These are phyloP conservation scores for Gaeumannomyces tritici DNA, from an alignment of 2,329 filamentous ascomycete genomes.

Conservation along the genomic window DNA sequence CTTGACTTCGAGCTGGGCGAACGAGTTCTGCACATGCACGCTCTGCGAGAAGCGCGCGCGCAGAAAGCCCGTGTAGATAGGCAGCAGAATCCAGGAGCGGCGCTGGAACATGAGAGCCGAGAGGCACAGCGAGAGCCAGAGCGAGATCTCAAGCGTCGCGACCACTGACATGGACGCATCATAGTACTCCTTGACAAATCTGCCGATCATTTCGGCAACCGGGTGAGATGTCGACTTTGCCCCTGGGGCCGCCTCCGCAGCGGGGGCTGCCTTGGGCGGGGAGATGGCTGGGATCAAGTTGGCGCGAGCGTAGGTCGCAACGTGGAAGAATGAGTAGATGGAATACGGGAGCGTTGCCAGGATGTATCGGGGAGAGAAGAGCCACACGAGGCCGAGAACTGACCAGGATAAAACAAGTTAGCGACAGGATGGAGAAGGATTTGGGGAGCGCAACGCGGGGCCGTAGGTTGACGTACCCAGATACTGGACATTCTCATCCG, in stretches of 20 bases:
- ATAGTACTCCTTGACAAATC: conserved; percentile 97
- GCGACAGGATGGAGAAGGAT: neutral
- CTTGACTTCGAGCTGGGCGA: conserved; percentile 61
- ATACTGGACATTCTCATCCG: conserved; percentile 97
- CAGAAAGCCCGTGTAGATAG: conserved; percentile 84
- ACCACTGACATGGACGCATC: conserved; percentile 93
- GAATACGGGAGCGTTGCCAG: conserved; percentile 88
- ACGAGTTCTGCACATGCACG: conserved; percentile 79
- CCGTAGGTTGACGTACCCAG: conserved; percentile 57
- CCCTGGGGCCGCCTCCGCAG: conserved; percentile 44
- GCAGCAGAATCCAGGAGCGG: conserved; percentile 81
- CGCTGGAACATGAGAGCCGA: conserved; percentile 81
- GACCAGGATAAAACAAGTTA: conserved; percentile 6
- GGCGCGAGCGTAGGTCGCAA: conserved; percentile 89
- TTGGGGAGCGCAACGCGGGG: neutral
- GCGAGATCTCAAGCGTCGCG: conserved; percentile 73
- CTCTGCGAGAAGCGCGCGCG: conserved; percentile 85
- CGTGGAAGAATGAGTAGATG: conserved; percentile 97
- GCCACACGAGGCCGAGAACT: conserved; percentile 95
- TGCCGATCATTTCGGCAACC: conserved; percentile 73
- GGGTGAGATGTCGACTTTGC: conserved; percentile 45
- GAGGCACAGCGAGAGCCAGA: conserved; percentile 76
- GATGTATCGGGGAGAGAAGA: conserved; percentile 80
- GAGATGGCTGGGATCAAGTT: conserved; percentile 84
- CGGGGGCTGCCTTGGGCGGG: conserved; percentile 48